A percentile compares a stretch with the other conserved stretches of the same genome.
Evolutionary conservation across 2,329 filamentous ascomycete species (phyloP).

Genomic region (Colletotrichum melonis): DNA sequence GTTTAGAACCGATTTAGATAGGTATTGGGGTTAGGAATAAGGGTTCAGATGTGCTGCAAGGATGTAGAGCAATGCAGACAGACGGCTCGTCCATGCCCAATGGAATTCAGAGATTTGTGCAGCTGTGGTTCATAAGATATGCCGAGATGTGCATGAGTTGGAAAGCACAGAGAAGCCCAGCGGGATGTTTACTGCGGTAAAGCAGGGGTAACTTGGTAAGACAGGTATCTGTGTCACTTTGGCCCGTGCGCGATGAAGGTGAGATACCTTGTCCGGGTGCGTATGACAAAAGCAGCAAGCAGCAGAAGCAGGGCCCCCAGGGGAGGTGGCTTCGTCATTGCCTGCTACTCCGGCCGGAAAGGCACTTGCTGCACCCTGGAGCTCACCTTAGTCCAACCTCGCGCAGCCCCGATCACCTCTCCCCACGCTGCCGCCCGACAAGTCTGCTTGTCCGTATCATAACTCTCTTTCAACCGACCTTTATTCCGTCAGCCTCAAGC

Average conservation of each 20-base stretch:
- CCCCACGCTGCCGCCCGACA: conserved; percentile 17
- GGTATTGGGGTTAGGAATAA: neutral
- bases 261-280: conserved; percentile 15
- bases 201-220: conserved; percentile 30
- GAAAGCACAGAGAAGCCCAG: neutral
- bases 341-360: conserved; percentile 27
- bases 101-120: neutral
- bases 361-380: conserved; percentile 31
- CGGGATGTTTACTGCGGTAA: conserved; percentile 11
- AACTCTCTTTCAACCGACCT: conserved; percentile 7
- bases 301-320: neutral
- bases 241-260: conserved; percentile 11
- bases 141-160: conserved; percentile 22
- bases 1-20: neutral
- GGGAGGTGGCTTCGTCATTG: conserved; percentile 35
- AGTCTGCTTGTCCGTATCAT: conserved; percentile 15
- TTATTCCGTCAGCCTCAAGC: neutral
- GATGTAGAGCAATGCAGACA: neutral
- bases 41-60: conserved; percentile 1
- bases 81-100: neutral
- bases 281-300: conserved; percentile 15
- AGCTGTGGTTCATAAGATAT: conserved; percentile 21
- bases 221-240: conserved; percentile 20
- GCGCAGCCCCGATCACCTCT: conserved; percentile 21
- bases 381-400: conserved; percentile 35